These are phyloP conservation scores for Boletus edulis DNA, from an alignment of 768 basidiomycete species.

Conservation along the genomic window DNA sequence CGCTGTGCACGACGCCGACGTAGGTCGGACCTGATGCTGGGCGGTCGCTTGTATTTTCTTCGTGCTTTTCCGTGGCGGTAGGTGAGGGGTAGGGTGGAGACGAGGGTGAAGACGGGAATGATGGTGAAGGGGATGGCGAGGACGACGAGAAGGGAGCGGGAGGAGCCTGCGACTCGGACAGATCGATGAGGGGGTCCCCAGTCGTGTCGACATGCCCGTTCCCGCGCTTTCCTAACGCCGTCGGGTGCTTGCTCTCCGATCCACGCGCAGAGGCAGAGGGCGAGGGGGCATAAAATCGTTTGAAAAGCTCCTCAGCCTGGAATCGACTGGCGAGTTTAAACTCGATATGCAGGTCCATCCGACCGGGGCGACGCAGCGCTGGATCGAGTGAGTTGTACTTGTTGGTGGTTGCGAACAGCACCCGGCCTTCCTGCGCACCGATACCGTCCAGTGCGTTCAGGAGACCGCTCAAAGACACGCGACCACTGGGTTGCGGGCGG, in stretches of 20 bases:
- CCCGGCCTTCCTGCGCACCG: conserved; percentile 77
- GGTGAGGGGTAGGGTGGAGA: not conserved
- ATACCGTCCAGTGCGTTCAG: conserved; percentile 81
- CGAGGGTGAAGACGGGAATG: not conserved
- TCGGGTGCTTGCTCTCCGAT: not conserved
- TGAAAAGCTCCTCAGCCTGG: conserved; percentile 66
- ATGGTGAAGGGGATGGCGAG: not conserved
- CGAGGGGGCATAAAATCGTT: conserved; percentile 60
- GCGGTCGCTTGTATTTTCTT: not conserved
- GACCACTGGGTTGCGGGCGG: conserved; percentile 20
- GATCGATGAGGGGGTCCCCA: conserved; percentile 14
- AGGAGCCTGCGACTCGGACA: conserved; percentile 2
- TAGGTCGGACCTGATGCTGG: not conserved
- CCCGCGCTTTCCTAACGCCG: not conserved
- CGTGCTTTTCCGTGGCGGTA: conserved; percentile 18
- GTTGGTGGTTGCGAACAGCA: conserved; percentile 79
- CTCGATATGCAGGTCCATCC: conserved; percentile 78
- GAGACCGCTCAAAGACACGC: conserved; percentile 68
- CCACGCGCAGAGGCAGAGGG: not conserved
- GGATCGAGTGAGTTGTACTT: conserved; percentile 67
- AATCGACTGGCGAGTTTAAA: conserved; percentile 71
- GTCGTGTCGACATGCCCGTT: not conserved
- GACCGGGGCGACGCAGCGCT: conserved; percentile 73
- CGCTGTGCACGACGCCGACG: conserved; percentile 27
- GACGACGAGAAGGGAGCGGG: not conserved